Conservation (phyloP, 163 green algal species). For the Dunaliella salina region DNA sequence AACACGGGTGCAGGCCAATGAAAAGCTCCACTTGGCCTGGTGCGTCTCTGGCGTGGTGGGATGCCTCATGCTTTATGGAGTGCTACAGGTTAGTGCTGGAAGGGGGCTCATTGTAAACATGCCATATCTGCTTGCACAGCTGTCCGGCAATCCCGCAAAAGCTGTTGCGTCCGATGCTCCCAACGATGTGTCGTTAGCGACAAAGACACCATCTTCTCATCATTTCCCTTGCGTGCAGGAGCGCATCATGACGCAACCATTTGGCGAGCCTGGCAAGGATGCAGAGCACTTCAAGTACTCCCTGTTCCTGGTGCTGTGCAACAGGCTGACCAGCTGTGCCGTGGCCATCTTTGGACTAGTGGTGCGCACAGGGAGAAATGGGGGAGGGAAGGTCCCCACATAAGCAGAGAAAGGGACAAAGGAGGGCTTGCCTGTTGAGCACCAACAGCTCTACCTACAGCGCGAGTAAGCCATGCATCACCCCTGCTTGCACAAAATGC, state of each 20-base stretch:
- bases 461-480: background rate
- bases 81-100: conserved; percentile 60
- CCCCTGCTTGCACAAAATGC: background rate
- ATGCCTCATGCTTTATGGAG: conserved; percentile 80
- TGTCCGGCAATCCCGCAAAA: too few relatives aligned
- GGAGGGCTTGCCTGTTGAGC: background rate
- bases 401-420: too few relatives aligned
- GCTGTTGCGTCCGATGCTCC: too few relatives aligned
- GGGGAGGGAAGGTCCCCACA: background rate
- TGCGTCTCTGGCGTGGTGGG: conserved; percentile 74
- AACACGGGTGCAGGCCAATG: conserved; percentile 29
- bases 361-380: conserved; percentile 15
- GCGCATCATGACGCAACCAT: conserved; percentile 91
- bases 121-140: too few relatives aligned
- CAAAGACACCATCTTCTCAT: too few relatives aligned
- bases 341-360: conserved; percentile 45
- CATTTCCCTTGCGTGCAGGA: conserved; percentile 61
- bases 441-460: too few relatives aligned
- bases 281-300: conserved; percentile 77
- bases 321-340: conserved; percentile 74
- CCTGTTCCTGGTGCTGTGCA: conserved; percentile 91
- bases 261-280: conserved; percentile 48
- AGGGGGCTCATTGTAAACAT: too few relatives aligned
- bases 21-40: conserved; percentile 32
- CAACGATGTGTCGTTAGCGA: too few relatives aligned